Evolutionary conservation across 192 early-diverging fungal genomes (phyloP).

Genomic region (Coemansia biformis): DNA sequence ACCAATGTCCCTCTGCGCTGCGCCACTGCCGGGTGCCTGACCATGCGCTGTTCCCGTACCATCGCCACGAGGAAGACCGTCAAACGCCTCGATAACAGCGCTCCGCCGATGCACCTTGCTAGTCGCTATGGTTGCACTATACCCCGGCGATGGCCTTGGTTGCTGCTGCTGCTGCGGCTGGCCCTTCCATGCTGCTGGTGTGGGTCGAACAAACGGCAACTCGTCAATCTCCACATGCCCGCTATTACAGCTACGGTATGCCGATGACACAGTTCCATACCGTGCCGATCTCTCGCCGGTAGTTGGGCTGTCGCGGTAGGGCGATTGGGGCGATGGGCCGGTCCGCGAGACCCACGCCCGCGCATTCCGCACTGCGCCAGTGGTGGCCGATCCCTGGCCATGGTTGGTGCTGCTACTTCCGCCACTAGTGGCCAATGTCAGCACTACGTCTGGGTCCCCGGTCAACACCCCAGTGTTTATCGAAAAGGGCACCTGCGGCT

Average conservation of each 20-base stretch:
- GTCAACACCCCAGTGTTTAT: slow-evolving; percentile 23
- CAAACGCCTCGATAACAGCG: slow-evolving; percentile 34
- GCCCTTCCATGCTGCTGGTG: slow-evolving; percentile 13
- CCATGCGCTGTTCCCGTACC: too few relatives aligned
- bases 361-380: too few relatives aligned
- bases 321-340: too few relatives aligned
- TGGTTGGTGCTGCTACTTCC: too few relatives aligned
- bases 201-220: slow-evolving; percentile 34
- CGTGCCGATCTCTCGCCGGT: slow-evolving; percentile 17
- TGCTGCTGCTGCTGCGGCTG: slow-evolving; percentile 8
- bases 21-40: too few relatives aligned
- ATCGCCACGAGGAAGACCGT: too few relatives aligned
- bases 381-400: too few relatives aligned
- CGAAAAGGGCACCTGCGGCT: slow-evolving; percentile 13
- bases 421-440: too few relatives aligned
- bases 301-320: too few relatives aligned
- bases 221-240: slow-evolving; percentile 44
- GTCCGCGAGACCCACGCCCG: too few relatives aligned
- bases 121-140: background rate
- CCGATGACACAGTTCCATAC: slow-evolving; percentile 13
- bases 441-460: background rate
- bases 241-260: slow-evolving; percentile 42
- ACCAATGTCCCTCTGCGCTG: too few relatives aligned
- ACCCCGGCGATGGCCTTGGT: background rate
- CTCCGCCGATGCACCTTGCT: slow-evolving; percentile 13